Base-by-base conservation (phyloP, 164 flowering plant genomes). In the Stephania japonica region DNA sequence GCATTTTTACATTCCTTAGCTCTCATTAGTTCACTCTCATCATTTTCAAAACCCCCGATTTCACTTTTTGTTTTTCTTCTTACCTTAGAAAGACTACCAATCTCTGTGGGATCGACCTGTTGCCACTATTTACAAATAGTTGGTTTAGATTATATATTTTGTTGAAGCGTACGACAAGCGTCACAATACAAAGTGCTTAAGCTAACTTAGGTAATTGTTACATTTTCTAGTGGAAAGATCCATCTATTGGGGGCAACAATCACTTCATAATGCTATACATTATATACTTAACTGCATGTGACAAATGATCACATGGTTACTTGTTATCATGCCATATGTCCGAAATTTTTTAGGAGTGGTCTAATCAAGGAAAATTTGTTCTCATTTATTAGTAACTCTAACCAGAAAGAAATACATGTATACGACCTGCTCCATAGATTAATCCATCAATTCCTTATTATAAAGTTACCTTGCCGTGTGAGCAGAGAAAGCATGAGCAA, bases 401-500 rank as follows among this genome's bases (percentile, higher is more conserved):
- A 59, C 64, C n/a, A 47, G 21, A 59, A 59, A 21, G 21, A 24
- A 7, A 19, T n/a, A n/a, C 56, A 18, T 23, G 62, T 2, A 9
- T 47, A 25, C 43, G 27, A 27, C 1, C 25, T 32, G 4, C 14
- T 26, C 42, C 12, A 65, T 59, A 69, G 23, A 73, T 44, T 26
- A 42, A 72, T 19, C 38, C 21, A n/a, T 41, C 50, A 7, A 59
- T 64, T 56, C 42, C 64, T 32, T 32, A 32, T 32, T 32, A 2
- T 32, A 32, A 25, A 61, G 26, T 70, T 76, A 96, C 99, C 98
- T 89, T 62, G 94, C 87, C 78, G 92, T 80, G 80, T 96, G 98
- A 50, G 99, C 98, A 75, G 95, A 93, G 84, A 96, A 93, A 76
- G 99, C 99, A 81, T 87, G 93, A 76, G 98, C 93, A 89, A 96